Evolutionary conservation across 306 rosid genomes (phyloP), one percentile per base, ranked within the genome.

Genomic region (Oemleria cerasiformis): DNA sequence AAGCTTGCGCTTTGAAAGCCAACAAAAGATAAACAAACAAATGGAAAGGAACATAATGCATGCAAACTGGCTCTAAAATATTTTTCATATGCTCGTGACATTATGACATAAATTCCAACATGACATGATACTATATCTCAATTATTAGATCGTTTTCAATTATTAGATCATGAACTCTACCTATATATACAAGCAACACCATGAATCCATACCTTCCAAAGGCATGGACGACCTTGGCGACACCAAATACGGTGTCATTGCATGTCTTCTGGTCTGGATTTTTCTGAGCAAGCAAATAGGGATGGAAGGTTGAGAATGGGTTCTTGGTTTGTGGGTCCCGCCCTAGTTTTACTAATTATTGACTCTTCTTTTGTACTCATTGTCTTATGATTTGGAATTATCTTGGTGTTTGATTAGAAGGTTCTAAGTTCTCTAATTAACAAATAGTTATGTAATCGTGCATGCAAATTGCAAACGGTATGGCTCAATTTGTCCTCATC

Each of bases 301-400:
- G 38, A 70, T 56, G 8, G 65, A 70, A 41, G 65, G 81, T 60
- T 48, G 39, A 36, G 60, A 38, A 25, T 70, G 65, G 65, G 9
- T 67, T 55, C 49, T 72, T 40, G 85, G 40, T 63, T 63, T 44
- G 58, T 64, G 75, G 47, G 45, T 38, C 20, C 65, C 20, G 48
- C 21, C 70, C 60, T 67, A 34, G 81, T 72, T 75, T 71, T 72
- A 23, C 62, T 50, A 45, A 34, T 58, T 66, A 49, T 69, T 81
- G 77, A 47, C 82, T 77, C 71, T 64, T 49, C 20, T 77, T 69
- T 77, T 73, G 84, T 81, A 63, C 56, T 47, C 78, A 72, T 67
- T 53, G 78, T 40, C 57, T 73, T 56, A 64, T 73, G 59, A 69
- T 68, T 77, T 63, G 44, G 19, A 60, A 42, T 75, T 64, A 58